Conservation (phyloP, 2,329 filamentous ascomycete genomes). For the Penicillium oxalicum region DNA sequence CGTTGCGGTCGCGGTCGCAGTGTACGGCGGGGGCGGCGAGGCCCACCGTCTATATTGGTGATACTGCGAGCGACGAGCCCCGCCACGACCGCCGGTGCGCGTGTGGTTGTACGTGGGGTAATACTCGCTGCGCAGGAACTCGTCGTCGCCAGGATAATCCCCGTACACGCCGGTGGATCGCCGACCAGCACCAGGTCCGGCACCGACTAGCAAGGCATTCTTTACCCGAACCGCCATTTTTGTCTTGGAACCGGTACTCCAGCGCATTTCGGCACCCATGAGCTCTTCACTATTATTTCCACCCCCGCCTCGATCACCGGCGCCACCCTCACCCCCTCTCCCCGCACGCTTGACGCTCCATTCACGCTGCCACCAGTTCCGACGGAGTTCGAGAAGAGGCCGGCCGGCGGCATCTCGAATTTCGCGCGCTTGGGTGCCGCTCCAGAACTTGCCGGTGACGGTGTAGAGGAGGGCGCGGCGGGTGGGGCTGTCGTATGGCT, state of each 20-base stretch:
- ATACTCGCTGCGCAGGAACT: neutral
- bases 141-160: neutral
- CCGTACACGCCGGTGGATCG: no score
- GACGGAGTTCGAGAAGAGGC: slow-evolving; percentile 13
- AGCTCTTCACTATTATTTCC: slow-evolving; percentile 4
- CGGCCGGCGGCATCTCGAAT: slow-evolving; percentile 10
- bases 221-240: slow-evolving; percentile 10
- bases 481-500: slow-evolving; percentile 12
- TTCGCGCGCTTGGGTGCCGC: slow-evolving; percentile 12
- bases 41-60: neutral
- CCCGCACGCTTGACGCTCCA: slow-evolving; percentile 14
- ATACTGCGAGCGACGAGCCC: neutral
- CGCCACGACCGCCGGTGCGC: neutral
- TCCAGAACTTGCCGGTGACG: slow-evolving; percentile 15
- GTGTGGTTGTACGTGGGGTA: neutral
- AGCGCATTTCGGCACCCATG: slow-evolving; percentile 10
- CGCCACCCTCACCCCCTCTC: neutral
- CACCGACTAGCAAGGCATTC: slow-evolving; percentile 12
- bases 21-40: slow-evolving; percentile 5
- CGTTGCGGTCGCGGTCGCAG: neutral
- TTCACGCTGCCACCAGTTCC: slow-evolving; percentile 14
- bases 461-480: slow-evolving; percentile 14
- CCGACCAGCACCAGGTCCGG: neutral
- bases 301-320: no score
- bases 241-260: slow-evolving; percentile 12